A percentile compares a stretch with the other conserved stretches of the same genome.
phyloP scores from a whole-genome alignment of 306 rosid genomes.

The Quercus ilex region DNA sequence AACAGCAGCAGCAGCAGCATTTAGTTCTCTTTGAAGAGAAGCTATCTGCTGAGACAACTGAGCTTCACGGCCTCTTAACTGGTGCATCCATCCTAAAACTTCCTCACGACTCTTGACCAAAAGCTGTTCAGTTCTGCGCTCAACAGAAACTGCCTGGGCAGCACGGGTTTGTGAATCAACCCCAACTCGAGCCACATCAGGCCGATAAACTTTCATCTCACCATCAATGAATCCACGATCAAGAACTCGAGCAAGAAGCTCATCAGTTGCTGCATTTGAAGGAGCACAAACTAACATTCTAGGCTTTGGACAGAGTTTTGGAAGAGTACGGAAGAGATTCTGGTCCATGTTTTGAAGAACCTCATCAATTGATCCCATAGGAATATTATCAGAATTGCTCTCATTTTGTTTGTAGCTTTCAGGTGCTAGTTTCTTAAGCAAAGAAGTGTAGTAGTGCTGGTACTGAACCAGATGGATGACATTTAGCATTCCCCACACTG shows the following conservation, averaged over 20 bases:
- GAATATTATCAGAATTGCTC: slow-evolving; percentile 58
- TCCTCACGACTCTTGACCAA: slow-evolving; percentile 81
- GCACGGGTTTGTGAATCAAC: slow-evolving; percentile 99
- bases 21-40: slow-evolving; percentile 83
- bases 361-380: slow-evolving; percentile 89
- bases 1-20: slow-evolving; percentile 79
- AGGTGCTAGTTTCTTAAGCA: slow-evolving; percentile 95
- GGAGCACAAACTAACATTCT: slow-evolving; percentile 99
- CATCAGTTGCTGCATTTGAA: slow-evolving; percentile 98
- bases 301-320: slow-evolving; percentile 94
- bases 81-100: slow-evolving; percentile 87
- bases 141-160: slow-evolving; percentile 99
- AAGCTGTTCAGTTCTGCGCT: slow-evolving; percentile 98
- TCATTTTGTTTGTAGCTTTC: slow-evolving; percentile 98
- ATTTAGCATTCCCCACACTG: slow-evolving; percentile 99
- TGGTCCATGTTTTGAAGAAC: slow-evolving; percentile 98
- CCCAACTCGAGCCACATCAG: slow-evolving; percentile 98
- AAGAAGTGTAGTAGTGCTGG: slow-evolving; percentile 94
- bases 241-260: slow-evolving; percentile 97
- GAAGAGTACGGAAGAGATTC: slow-evolving; percentile 89
- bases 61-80: slow-evolving; percentile 71
- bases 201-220: slow-evolving; percentile 97
- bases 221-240: slow-evolving; percentile 98
- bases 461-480: slow-evolving; percentile 98
- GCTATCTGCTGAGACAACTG: slow-evolving; percentile 72